These are phyloP conservation scores for Blastobotrys attinorum DNA, from an alignment of 805 yeast species.

Conservation along the genomic window DNA sequence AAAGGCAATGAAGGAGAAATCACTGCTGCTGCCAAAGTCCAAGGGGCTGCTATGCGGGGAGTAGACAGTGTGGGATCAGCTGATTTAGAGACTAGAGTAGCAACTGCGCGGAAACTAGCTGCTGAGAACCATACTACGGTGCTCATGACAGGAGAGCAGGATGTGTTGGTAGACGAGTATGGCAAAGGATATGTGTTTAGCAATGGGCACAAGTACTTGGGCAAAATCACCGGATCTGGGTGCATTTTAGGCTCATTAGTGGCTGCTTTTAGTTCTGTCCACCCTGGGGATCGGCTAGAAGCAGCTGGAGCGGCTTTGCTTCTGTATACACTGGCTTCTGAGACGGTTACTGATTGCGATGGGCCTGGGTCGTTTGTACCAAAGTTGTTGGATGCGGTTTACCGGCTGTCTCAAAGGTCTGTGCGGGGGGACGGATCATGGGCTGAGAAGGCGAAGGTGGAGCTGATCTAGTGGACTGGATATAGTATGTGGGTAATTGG, in stretches of 20 bases:
- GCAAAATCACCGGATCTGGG: slow-evolving; percentile 69
- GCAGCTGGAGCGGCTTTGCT: slow-evolving; percentile 50
- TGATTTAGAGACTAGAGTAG: slow-evolving; percentile 20
- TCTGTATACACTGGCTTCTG: slow-evolving; percentile 57
- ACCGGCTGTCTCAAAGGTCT: slow-evolving; percentile 14
- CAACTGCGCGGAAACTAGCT: slow-evolving; percentile 45
- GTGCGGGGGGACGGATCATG: slow-evolving; percentile 7
- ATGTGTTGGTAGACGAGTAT: slow-evolving; percentile 43
- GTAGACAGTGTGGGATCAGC: slow-evolving; percentile 44
- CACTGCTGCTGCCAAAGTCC: slow-evolving; percentile 44
- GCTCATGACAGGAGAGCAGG: slow-evolving; percentile 61
- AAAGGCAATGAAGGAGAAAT: slow-evolving; percentile 89
- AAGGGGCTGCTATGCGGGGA: slow-evolving; percentile 50
- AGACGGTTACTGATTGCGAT: slow-evolving; percentile 35
- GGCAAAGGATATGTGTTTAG: slow-evolving; percentile 23
- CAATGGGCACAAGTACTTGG: slow-evolving; percentile 62
- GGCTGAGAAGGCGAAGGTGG: slow-evolving; percentile 9
- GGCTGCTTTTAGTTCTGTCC: slow-evolving; percentile 48
- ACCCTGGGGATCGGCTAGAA: slow-evolving; percentile 31
- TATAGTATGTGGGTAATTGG: too few relatives aligned
- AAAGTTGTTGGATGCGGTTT: slow-evolving; percentile 39
- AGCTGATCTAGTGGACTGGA: neutral
- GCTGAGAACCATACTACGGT: slow-evolving; percentile 47
- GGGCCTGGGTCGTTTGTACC: slow-evolving; percentile 53
- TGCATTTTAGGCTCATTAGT: slow-evolving; percentile 73